Base-by-base conservation (phyloP, 768 basidiomycete genomes). In the Lactifluus piperatus region DNA sequence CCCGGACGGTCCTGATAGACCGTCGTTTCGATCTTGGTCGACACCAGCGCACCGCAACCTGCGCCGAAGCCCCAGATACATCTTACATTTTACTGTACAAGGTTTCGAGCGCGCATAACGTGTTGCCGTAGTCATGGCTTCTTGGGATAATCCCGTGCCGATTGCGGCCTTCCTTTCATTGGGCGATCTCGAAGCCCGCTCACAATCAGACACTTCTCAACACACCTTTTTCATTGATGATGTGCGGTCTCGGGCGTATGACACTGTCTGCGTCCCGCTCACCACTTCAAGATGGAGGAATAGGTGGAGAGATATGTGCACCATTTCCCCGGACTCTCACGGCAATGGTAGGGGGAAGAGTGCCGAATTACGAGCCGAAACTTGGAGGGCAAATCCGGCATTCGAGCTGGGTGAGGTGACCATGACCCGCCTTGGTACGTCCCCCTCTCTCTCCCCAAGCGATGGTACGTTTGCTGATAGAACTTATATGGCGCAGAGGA, bases 261-360 rank as follows among this genome's bases (percentile, higher is more conserved):
- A 89, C 54, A 69, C 77, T 0, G 76, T 92, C 43, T 88, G 85
- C 67, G 70, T 94, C 18, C 93, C 93, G n/a, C 76, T 97, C n/a
- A 93, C 94, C 24, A 95, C 88, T 56, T 78, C 79, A 18, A 81
- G 79, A 47, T 99, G 97, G 97, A 83, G 81, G 66, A 77, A 81
- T 62, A 77, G 97, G 56, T 99, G 97, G 95, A 78, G 80, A 64
- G 76, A 83, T 54, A 91, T 98, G 82, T 99, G 97, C 72, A 75
- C 92, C 62, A 71, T 88, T 57, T 77, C 82, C 2, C 71, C 76
- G 14, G 73, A 75, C n/a, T 68, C 68, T 37, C 66, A 62, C 39
- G 71, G 79, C 61, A 70, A 73, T 30, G 5, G 30, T 46, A 71
- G 67, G 39, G 70, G 74, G 32, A 69, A 72, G 56, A 73, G 68